Base-by-base conservation (phyloP, 495 filamentous ascomycete species). In the Talaromyces nanjingensis region DNA sequence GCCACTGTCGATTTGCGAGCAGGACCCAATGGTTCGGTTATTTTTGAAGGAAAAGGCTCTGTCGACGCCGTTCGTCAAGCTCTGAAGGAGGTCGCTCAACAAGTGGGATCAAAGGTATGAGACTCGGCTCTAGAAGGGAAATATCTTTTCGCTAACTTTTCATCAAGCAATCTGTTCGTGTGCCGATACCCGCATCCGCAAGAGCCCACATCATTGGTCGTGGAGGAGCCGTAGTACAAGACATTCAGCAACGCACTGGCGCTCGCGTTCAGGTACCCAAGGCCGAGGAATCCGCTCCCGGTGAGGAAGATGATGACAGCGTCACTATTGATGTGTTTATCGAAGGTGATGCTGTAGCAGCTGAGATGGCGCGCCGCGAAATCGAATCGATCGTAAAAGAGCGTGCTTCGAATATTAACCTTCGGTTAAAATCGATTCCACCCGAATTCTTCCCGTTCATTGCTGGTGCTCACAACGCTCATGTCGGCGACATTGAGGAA, bases 401-500 rank as follows among this genome's bases (percentile, higher is more conserved):
- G 74, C 88, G 90, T 27, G 87, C 88, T 18, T 88, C 91, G 18
- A 91, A 86, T 68, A 87, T 93, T 70, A 93, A 82, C 74, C 74
- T 91, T 33, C 86, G 86, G 39, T 72, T 98, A 65, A 88, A 86
- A 73, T 83, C 88, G 16, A 88, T 97, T 64, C 93, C 93, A 2
- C 87, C 93, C 20, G 91, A 97, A 71, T 96, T 91, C 72, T 99
- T 92, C 76, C 96, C 93, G 14, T 98, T 98, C 79, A 90, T 99
- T 72, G 88, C 90, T 25, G 93, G 93, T 25, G 84, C 90, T 14
- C 85, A 93, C 70, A 89, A 91, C 69, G 77, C 79, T 34, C 77
- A 83, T 54, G 76, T 90, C 65, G 81, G 84, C 47, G 82, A 83
- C 42, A 81, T 96, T 42, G 90, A 97, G 73, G 76, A 87, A 64